Base-by-base conservation (phyloP, 2,329 filamentous ascomycete genomes). In the Aspergillus floridensis region DNA sequence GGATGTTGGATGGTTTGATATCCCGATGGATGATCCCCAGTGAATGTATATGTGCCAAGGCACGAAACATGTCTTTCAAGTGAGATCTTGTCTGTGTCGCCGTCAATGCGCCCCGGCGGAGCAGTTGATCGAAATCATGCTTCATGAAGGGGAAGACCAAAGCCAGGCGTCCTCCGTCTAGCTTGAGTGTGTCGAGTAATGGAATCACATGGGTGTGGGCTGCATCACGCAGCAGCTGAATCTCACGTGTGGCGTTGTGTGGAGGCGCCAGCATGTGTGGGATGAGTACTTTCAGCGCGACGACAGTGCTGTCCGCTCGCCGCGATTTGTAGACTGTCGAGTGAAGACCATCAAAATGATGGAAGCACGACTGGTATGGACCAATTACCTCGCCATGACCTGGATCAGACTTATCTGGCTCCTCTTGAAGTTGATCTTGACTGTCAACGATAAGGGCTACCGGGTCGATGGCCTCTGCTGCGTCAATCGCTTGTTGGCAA, bases 21-120 rank as follows among this genome's bases (percentile, higher is more conserved):
- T 99, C 95, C 58, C 95, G 88, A 73, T 99, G 95, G 57, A 99
- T 89, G 59, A 99, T 92, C 7, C 86, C 89, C 24, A 86, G 77
- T 7, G 74, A 66, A 72, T 99, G 95, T 2, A 97, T 80, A 66
- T 90, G 83, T 2, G 77, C 78, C 2, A 99, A 82, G 6, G 86
- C 93, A 3, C 77, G 74, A 70, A 97, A 89, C 6, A 95, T 71
- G 65, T 93, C 87, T 11, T 77, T 76, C 82, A 95, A 73, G 80
- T 85, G 78, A 12, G 75, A 71, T 53, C 74, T 76, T 7, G 71
- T 74, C 57, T 84, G 79, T 7, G 62, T 49, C 51, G 74, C 69
- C 38, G 70, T 71, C 59, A 75, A 75, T 74, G 66, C 78, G 69
- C 66, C 72, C 48, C 76, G 72, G 49, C 81, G 79, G 2, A 97